Evolutionary conservation across 1,284 basidiomycete genomes (phyloP), one percentile per base, ranked within the genome.

Genomic region (Fomitiporia mediterranea): DNA sequence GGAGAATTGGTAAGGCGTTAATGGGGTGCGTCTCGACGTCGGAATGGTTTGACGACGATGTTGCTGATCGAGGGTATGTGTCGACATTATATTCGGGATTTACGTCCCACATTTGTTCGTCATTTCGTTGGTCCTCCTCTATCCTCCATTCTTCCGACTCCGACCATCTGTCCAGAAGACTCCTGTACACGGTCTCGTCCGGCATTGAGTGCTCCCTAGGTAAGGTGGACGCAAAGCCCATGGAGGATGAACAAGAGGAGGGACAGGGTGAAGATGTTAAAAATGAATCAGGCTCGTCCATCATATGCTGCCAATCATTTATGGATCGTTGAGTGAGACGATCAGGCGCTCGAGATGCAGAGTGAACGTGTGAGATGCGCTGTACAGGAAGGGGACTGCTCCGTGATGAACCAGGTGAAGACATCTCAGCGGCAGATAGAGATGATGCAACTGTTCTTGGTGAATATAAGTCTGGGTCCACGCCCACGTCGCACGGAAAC

Each of bases 131-230:
- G 9, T 44, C 49, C 15, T 32, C 32, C 15, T 32, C 48, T 19
- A 23, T 38, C 30, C 39, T 51, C 55, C 39, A 46, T 34, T 50
- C 55, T 42, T 56, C 49, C 11, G 49, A 27, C 11, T 56, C 55
- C n/a, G 27, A 13, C 55, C 55, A 56, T 25, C 39, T 38, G 21
- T 39, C 50, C 17, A 51, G 44, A 11, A 56, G 32, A 23, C 30
- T 51, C 15, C 39, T 47, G 40, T 32, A 43, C 8, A 40, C 35
- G 15, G 51, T 17, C 19, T 53, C 51, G 28, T 53, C 27, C 25
- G 34, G 19, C 23, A 42, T n/a, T 11, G 37, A 7, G 7, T 37
- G 38, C 47, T 42, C 46, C 27, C 39, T 28, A 6, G 39, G 54
- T 49, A 42, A 38, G 40, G 49, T 43, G 21, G 35, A 51, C 8